A percentile compares a stretch with the other conserved stretches of the same genome.
These are phyloP conservation scores for Mycena crocata DNA, from an alignment of 768 basidiomycete species.

Conservation along the genomic window DNA sequence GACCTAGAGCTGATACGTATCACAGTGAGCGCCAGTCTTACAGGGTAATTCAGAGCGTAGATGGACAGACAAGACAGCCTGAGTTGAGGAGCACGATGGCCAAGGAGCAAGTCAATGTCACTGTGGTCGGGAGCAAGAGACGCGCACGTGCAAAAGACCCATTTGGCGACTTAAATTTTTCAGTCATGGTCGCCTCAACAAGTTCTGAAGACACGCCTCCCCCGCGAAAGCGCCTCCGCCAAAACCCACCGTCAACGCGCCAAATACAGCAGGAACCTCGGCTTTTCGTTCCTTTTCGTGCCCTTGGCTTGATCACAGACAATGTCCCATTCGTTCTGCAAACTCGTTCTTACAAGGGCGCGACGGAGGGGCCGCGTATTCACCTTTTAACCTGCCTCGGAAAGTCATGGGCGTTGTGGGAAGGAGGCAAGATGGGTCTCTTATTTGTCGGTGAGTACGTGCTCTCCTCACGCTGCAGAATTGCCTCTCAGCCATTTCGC, in stretches of 20 bases:
- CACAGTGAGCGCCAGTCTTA: background rate
- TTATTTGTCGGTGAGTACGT: conserved; percentile 89
- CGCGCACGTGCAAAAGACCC: too few species aligned
- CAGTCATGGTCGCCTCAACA: conserved; percentile 25
- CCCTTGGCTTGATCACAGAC: conserved; percentile 94
- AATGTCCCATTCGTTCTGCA: conserved; percentile 90
- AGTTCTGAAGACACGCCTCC: conserved; percentile 45
- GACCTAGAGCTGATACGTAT: background rate
- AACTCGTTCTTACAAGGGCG: conserved; percentile 85
- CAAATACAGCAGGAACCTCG: conserved; percentile 51
- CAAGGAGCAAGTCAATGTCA: background rate
- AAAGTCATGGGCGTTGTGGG: conserved; percentile 94
- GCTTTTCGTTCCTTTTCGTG: conserved; percentile 94
- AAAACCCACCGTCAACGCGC: conserved; percentile 41
- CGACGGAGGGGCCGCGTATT: conserved; percentile 84
- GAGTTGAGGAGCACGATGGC: background rate
- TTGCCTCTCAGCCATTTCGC: conserved; percentile 9
- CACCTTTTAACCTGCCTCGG: conserved; percentile 91
- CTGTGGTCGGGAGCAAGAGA: background rate
- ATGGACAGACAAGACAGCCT: background rate
- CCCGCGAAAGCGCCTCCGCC: conserved; percentile 65
- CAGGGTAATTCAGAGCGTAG: background rate
- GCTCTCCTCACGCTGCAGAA: conserved; percentile 15
- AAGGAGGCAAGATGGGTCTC: conserved; percentile 91
- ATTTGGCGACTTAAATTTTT: background rate